Evolutionary conservation across 768 basidiomycete genomes (phyloP), one percentile per base, ranked within the genome.

Genomic region (Paxillus rubicundulus): DNA sequence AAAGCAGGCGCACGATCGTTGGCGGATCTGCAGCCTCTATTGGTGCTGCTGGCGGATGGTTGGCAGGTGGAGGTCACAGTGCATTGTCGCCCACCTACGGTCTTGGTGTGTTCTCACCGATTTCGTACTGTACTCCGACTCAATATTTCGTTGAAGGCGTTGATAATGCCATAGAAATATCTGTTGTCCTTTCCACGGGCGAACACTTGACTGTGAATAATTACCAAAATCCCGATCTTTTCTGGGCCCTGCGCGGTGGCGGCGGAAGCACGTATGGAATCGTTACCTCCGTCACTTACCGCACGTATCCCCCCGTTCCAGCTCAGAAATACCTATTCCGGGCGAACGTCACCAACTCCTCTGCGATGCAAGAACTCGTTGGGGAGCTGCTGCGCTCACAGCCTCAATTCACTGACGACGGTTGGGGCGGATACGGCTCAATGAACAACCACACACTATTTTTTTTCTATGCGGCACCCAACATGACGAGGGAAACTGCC

Each of bases 191-290:
- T 8, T 68, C 80, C 7, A 67, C 69, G 9, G 79, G 78, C 5
- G 53, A 70, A 12, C 59, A 70, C 34, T 57, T 77, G 46, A 71
- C 58, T 3, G 74, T 68, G 18, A 82, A 81, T 56, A 54, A 58
- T 0, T 63, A 73, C 57, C 65, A 70, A 34, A 66, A 80, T 53
- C 14, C 64, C 2, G 77, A 82, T 47, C 70, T 82, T 4, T 82
- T 78, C 64, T 82, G 77, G 75, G 79, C 81, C 0, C 57, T 82
- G 45, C 70, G 79, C 24, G 81, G 79, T 0, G 77, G 76, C 1
- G 80, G 80, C 1, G 78, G 77, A 0, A 68, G 75, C 13, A 80
- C 75, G 2, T 81, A 68, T 49, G 79, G 76, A 9, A 66, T 81
- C 18, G 65, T 80, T 18, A 73, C 72, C 3, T 75, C 75, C 1